A percentile compares a stretch with the other conserved stretches of the same genome.
These are phyloP conservation scores for Cladosporium sp. DNA, from an alignment of 2,329 filamentous ascomycete genomes.

Conservation along the genomic window DNA sequence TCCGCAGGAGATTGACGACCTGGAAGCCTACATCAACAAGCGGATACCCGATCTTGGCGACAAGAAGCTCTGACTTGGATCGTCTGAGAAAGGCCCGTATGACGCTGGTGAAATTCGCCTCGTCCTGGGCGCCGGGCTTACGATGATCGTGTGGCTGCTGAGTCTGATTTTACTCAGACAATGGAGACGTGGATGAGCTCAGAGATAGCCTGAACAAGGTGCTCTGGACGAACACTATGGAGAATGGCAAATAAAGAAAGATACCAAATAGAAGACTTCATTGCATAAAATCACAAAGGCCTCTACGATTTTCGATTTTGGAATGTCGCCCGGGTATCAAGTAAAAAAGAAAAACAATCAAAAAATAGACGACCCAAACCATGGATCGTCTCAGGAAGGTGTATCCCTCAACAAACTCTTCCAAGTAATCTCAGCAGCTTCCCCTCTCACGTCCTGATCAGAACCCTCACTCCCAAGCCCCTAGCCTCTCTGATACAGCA, in stretches of 20 bases:
- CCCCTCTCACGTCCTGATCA: conserved; percentile 40
- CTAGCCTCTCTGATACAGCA: conserved; percentile 71
- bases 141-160: conserved; percentile 23
- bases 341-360: neutral
- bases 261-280: no score
- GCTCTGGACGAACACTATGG: no score
- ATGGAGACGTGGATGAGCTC: conserved; percentile 1
- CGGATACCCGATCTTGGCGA: conserved; percentile 45
- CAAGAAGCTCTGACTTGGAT: conserved; percentile 26
- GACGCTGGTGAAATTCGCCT: conserved; percentile 26
- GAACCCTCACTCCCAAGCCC: conserved; percentile 61
- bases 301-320: no score
- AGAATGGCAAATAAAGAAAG: no score
- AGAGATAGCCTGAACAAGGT: no score
- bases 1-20: conserved; percentile 71
- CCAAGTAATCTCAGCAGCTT: neutral
- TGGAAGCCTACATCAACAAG: conserved; percentile 59
- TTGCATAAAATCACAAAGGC: no score
- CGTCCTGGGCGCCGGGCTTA: conserved; percentile 20
- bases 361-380: neutral
- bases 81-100: conserved; percentile 21
- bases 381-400: neutral
- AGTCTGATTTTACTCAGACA: conserved; percentile 20
- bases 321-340: conserved; percentile 1
- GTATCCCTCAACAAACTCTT: neutral